Conservation (phyloP, 805 yeast species). For the Alloascoidea hylecoeti region DNA sequence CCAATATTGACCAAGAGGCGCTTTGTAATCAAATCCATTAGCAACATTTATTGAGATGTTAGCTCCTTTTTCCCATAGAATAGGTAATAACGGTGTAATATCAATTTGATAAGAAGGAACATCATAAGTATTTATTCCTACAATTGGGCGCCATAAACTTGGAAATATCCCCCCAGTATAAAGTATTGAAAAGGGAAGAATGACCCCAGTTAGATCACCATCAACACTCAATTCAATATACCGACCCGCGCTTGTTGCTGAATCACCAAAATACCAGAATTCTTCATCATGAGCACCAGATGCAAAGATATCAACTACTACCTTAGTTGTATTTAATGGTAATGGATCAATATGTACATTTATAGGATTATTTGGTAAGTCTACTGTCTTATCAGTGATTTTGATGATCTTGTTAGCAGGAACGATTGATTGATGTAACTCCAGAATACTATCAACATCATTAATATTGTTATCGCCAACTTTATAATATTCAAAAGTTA, state of each 20-base stretch:
- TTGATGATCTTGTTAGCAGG: conserved; percentile 8
- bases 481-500: conserved; percentile 37
- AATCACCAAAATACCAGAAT: conserved; percentile 37
- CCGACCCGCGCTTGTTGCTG: conserved; percentile 15
- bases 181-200: conserved; percentile 58
- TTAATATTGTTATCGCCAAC: conserved; percentile 9
- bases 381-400: too few relatives aligned
- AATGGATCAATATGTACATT: conserved; percentile 26
- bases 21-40: conserved; percentile 9
- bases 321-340: conserved; percentile 44
- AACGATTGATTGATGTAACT: conserved; percentile 5
- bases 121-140: conserved; percentile 62
- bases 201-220: conserved; percentile 42
- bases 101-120: conserved; percentile 59
- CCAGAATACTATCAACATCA: too few relatives aligned
- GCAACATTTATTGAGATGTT: conserved; percentile 38
- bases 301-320: conserved; percentile 40
- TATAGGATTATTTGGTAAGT: conserved; percentile 11
- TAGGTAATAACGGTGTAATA: conserved; percentile 53
- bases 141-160: conserved; percentile 69
- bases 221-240: conserved; percentile 47
- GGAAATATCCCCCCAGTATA: conserved; percentile 80
- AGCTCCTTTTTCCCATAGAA: conserved; percentile 34
- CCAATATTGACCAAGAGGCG: conserved; percentile 13
- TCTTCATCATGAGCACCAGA: conserved; percentile 75